Base-by-base conservation (phyloP, 2,329 filamentous ascomycete genomes). In the Dendrostoma leiphaemia region DNA sequence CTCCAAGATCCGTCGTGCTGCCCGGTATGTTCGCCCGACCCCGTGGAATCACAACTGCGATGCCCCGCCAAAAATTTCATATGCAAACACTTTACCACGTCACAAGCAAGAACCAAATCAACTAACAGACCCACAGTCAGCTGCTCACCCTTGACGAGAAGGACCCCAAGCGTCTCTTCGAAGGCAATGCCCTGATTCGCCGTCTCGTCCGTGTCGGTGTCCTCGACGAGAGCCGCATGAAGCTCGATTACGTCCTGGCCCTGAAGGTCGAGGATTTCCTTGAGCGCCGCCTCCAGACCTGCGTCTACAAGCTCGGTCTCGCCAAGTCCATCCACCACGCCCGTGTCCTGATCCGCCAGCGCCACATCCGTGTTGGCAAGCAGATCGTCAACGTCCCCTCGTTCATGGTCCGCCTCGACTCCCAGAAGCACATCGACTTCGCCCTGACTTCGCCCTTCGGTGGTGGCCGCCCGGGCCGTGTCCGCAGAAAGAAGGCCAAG, bases 401-500 rank as follows among this genome's bases (percentile, higher is more conserved):
- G 53, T 99, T 96, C 89, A 89, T 99, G 75, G 94, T 99, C 78
- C 94, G 94, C 81, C 91, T 99, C 73, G 94, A 99, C 85, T 97
- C 92, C 71, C 94, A 99, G 88, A 99, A 99, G 90, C 94, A 99
- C 89, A 97, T 99, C 71, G 94, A 99, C 85, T 97, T 99, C 77
- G 85, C 94, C 62, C 86, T 99, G 65, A 95, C 88, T 80, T 97
- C 93, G 74, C 93, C 94, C 75, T 97, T 96, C 71, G 94, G 94
- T 79, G 92, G 92, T 75, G 94, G 94, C 74, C 92, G 94, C 70
- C 91, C 91, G 70, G 94, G 94, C 68, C 94, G 94, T 86, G 93
- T 97, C 73, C 88, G 91, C 79, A 95, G 94, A 86, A 99, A 97
- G 94, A 99, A 97, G 92, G 90, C 92, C 77, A 93, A 91, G 83